Conservation (phyloP, 140 eudicot genomes). For the Bidens hawaiensis region DNA sequence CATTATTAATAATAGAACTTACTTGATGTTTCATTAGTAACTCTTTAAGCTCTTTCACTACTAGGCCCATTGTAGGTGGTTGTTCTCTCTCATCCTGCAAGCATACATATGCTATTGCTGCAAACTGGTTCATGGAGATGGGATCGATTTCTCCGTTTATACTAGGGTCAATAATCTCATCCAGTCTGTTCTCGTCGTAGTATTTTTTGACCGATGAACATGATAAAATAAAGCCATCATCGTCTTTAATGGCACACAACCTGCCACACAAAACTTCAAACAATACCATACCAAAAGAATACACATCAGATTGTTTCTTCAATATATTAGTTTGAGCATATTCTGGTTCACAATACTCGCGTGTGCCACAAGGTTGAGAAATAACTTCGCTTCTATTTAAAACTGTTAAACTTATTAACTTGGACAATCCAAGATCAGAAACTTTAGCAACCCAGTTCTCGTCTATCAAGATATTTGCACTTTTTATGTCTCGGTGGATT, state of each 20-base stretch:
- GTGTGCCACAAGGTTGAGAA: neutral
- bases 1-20: no score
- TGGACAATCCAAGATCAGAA: neutral
- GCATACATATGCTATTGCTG: neutral
- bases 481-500: neutral
- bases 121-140: neutral
- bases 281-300: neutral
- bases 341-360: neutral
- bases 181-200: neutral
- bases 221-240: neutral
- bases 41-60: neutral
- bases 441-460: neutral
- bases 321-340: neutral
- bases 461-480: neutral
- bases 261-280: conserved; percentile 5
- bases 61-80: neutral
- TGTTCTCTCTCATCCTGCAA: neutral
- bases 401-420: neutral
- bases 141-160: neutral
- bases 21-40: neutral
- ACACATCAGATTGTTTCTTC: neutral
- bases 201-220: neutral
- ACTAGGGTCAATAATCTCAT: neutral
- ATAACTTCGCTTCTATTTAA: neutral
- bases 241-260: neutral